Percentiles rank a stretch among this genome's conserved stretches.
phyloP scores from a whole-genome alignment of 306 rosid species.

The Gastrolobium villosum region DNA sequence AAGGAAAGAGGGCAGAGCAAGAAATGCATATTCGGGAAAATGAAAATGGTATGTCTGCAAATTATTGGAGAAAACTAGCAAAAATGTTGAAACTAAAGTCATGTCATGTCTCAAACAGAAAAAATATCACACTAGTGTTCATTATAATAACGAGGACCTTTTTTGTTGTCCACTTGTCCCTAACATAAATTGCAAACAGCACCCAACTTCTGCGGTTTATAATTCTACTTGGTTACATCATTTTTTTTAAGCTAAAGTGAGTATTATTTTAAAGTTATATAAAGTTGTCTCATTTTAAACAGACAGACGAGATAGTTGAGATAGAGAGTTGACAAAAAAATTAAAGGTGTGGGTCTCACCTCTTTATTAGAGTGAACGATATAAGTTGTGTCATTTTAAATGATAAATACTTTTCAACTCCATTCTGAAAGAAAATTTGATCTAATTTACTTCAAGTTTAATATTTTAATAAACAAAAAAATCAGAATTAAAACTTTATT shows the following conservation, averaged over 20 bases:
- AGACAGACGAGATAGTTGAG: too few species aligned
- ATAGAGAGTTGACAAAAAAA: too few species aligned
- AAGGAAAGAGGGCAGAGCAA: slow-evolving; percentile 9
- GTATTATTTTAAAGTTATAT: too few species aligned
- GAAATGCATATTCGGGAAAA: slow-evolving; percentile 27
- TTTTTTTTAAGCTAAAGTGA: neutral
- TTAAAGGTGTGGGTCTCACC: too few species aligned
- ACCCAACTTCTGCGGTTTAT: neutral
- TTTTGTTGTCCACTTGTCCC: neutral
- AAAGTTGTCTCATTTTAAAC: too few species aligned
- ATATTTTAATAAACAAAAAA: neutral
- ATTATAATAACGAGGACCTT: neutral
- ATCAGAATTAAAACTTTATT: neutral
- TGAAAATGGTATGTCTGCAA: neutral
- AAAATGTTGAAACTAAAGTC: neutral
- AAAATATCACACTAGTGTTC: neutral
- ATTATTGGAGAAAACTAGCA: neutral
- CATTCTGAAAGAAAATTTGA: neutral
- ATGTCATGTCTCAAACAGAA: neutral
- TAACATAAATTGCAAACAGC: neutral
- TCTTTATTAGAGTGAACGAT: too few species aligned
- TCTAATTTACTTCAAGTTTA: neutral
- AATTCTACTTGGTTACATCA: neutral
- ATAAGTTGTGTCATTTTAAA: too few species aligned
- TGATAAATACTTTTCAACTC: too few species aligned